A percentile compares a stretch with the other conserved stretches of the same genome.
Conservation (phyloP, 2,329 filamentous ascomycete species). For the Gyromitra esculenta region DNA sequence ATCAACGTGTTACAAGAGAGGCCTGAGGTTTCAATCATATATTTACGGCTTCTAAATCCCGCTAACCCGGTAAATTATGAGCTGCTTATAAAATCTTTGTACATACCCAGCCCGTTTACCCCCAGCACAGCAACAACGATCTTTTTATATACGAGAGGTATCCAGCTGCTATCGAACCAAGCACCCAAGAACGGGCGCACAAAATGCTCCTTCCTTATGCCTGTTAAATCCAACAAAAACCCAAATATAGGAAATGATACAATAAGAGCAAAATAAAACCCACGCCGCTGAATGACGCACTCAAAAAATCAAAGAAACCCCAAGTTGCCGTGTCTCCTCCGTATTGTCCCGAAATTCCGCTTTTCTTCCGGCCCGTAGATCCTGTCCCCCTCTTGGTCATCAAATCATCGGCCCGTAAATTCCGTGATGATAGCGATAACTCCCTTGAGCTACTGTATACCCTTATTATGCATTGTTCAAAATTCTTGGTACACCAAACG, state of each 20-base stretch:
- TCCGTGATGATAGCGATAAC: constrained; percentile 30
- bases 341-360: constrained; percentile 20
- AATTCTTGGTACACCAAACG: constrained; percentile 13
- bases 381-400: constrained; percentile 23
- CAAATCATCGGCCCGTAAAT: constrained; percentile 39
- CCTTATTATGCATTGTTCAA: constrained; percentile 30
- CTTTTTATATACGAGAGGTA: background rate
- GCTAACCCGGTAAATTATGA: constrained; percentile 6
- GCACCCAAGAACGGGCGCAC: constrained; percentile 1
- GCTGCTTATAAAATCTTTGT: background rate
- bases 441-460: constrained; percentile 16
- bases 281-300: constrained; percentile 16
- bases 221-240: background rate
- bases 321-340: constrained; percentile 10
- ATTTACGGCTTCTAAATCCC: constrained; percentile 4
- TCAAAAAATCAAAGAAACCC: background rate
- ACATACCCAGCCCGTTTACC: background rate
- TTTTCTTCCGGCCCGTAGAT: constrained; percentile 38
- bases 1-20: background rate
- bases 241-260: constrained; percentile 19
- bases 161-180: constrained; percentile 10
- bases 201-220: constrained; percentile 27
- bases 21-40: background rate
- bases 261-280: background rate
- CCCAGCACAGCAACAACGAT: background rate